Evolutionary conservation across 352 stramenopile species (phyloP), one percentile per base, ranked within the genome.

Genomic region (Globisporangium cystogenes): DNA sequence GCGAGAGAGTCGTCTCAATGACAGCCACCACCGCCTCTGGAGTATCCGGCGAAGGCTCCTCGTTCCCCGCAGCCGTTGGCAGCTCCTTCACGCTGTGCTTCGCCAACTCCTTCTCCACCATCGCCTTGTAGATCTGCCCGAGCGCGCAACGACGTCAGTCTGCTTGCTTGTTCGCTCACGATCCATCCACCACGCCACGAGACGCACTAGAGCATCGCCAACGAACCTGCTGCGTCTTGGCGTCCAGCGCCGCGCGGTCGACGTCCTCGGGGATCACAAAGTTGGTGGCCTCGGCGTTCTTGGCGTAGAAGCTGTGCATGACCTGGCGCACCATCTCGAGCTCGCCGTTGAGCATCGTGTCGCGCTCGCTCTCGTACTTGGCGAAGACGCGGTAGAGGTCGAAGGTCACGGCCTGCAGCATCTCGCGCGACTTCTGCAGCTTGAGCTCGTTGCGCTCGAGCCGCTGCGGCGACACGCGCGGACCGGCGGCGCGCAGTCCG

Each of bases 241-340:
- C 56, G 27, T 86, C 68, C 18, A 86, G 59, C 12, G 65, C 58
- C 1, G 58, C 61, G 42, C 76, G 74, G 47, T 90, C 72, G 2
- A 84, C 60, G 41, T 82, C 72, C 4, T 82, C 67, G 26, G 62
- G 55, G 60, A 90, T 87, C 39, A 53, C 44, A 60, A 90, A 88
- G 53, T 81, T 67, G 11, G 76, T 90, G 12, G 74, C 79, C 12
- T 86, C 72, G 3, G 76, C 72, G 52, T 87, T 90, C 57, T 82
- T 86, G 33, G 74, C 55, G 51, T 90, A 87, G 57, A 90, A 90
- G 36, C 70, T 77, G 55, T 88, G 67, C 80, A 90, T 87, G 16
- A 87, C 77, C 53, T 90, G 79, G 27, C 76, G 74, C 59, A 88
- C 80, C 80, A 88, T 86, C 56, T 86, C 77, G 27, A 88, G 68